phyloP scores from a whole-genome alignment of 495 filamentous ascomycete genomes.

The Trichoderma erinaceum region DNA sequence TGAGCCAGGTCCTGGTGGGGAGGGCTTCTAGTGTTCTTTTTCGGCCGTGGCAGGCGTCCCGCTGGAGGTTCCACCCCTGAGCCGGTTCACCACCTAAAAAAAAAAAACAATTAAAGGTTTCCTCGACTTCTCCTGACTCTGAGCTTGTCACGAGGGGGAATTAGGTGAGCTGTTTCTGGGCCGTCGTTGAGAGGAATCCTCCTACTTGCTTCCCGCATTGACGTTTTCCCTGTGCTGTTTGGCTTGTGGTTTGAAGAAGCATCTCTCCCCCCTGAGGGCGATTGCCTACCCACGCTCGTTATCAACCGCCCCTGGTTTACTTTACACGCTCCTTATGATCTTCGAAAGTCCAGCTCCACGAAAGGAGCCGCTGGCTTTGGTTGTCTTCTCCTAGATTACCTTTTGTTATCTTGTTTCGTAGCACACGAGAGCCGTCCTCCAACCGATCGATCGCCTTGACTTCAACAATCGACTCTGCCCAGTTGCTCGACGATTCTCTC shows the following conservation, averaged over 20 bases:
- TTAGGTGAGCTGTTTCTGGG: not conserved
- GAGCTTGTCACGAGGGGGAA: slow-evolving; percentile 9
- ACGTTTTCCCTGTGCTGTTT: not conserved
- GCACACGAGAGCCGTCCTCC: not conserved
- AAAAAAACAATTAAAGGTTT: slow-evolving; percentile 14
- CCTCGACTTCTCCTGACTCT: slow-evolving; percentile 10
- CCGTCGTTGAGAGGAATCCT: not conserved
- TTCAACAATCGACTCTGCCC: not conserved
- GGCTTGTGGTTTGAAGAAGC: not conserved
- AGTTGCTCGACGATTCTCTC: not conserved
- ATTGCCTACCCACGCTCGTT: slow-evolving; percentile 1
- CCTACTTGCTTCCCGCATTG: not conserved
- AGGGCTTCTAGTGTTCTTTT: slow-evolving; percentile 2
- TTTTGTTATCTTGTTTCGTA: not conserved
- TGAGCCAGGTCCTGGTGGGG: slow-evolving; percentile 1
- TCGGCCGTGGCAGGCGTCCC: slow-evolving; percentile 1
- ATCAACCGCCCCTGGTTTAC: slow-evolving; percentile 7
- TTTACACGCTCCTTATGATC: slow-evolving; percentile 10
- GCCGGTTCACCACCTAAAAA: slow-evolving; percentile 11
- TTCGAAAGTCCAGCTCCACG: not conserved
- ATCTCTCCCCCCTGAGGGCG: slow-evolving; percentile 1
- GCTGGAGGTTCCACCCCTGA: slow-evolving; percentile 15
- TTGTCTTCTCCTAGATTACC: not conserved
- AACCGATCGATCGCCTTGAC: not conserved
- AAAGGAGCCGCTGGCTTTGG: slow-evolving; percentile 2